Base-by-base conservation (phyloP, 2,329 filamentous ascomycete genomes). In the Penicillium sp. region DNA sequence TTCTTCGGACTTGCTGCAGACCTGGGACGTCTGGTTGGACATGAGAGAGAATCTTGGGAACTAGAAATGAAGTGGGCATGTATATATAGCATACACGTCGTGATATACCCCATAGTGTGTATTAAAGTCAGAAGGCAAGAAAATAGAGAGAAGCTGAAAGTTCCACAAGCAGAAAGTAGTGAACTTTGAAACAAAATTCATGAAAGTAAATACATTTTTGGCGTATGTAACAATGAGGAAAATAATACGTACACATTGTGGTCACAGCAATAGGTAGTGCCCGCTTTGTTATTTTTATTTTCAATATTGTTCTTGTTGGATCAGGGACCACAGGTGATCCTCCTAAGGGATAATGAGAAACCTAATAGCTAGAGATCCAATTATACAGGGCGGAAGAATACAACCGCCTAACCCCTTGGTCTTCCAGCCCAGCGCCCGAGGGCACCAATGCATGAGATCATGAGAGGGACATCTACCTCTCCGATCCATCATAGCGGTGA, bases 401-500 rank as follows among this genome's bases (percentile, higher is more conserved):
- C 28, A 28, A 1, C 28, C 59, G 45, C 33, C 37, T 26, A 59
- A 35, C 3, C 33, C 38, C 51, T 50, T 51, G 55, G 51, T 37
- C 12, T 24, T 30, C 37, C 37, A 53, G 28, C 28, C 28, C 45
- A 49, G 9, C 28, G 28, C n/a, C 33, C 50, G 37, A 26, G 28
- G 26, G 6, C 42, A 44, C 42, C 53, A 42, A 44, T 24, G 50
- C 22, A 40, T 49, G 24, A 17, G 26, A 63, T 22, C 19, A 10
- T 15, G 22, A 19, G 19, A n/a, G 42, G 49, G 42, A 37, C n/a
- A 33, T 8, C 15, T 28, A 45, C 38, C 10, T 42, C 61, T 64
- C 63, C 62, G 70, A 73, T 65, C 49, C 67, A 72, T 74, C 72
- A 74, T 74, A 62, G 72, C 72, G 72, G 72, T 74, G 72, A 71